A percentile compares a stretch with the other conserved stretches of the same genome.
Conservation (phyloP, 2,329 filamentous ascomycete species). For the Ciborinia camelliae region DNA sequence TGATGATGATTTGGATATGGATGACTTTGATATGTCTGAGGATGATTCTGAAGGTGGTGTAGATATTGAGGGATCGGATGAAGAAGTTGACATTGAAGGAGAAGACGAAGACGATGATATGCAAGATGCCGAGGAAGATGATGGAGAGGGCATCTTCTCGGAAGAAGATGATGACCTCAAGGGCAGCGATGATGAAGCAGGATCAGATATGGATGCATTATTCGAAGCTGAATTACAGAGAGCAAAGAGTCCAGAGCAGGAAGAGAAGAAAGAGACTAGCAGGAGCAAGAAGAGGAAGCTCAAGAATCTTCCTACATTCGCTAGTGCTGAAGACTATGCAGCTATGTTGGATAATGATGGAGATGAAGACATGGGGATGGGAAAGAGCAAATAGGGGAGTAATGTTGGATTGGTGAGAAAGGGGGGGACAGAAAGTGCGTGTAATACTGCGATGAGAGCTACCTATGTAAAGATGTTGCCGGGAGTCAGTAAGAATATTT, state of each 20-base stretch:
- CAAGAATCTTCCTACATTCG: conserved; percentile 88
- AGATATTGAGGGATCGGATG: conserved; percentile 45
- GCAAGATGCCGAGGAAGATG: conserved; percentile 26
- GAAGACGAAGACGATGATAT: conserved; percentile 28
- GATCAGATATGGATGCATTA: conserved; percentile 47
- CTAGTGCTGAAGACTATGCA: conserved; percentile 90
- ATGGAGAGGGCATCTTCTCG: conserved; percentile 35
- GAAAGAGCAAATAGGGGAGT: not conserved
- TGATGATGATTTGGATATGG: conserved; percentile 49
- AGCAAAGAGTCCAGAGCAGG: conserved; percentile 41
- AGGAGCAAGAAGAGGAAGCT: conserved; percentile 75
- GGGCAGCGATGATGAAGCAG: conserved; percentile 50
- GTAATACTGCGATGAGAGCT: not conserved
- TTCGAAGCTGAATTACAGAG: conserved; percentile 38
- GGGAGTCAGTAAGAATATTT: not conserved
- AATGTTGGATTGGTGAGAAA: not conserved
- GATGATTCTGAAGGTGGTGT: conserved; percentile 48
- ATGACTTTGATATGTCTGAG: conserved; percentile 52
- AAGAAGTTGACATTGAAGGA: conserved; percentile 35
- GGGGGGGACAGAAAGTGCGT: not conserved
- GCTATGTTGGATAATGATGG: conserved; percentile 74
- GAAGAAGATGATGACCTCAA: conserved; percentile 40
- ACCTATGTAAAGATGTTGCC: not conserved
- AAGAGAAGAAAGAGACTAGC: conserved; percentile 35
- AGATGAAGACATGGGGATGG: conserved; percentile 41